Percentiles rank a stretch among this genome's conserved stretches.
Conservation (phyloP, 345 rosid species). For the Camelina neglecta region DNA sequence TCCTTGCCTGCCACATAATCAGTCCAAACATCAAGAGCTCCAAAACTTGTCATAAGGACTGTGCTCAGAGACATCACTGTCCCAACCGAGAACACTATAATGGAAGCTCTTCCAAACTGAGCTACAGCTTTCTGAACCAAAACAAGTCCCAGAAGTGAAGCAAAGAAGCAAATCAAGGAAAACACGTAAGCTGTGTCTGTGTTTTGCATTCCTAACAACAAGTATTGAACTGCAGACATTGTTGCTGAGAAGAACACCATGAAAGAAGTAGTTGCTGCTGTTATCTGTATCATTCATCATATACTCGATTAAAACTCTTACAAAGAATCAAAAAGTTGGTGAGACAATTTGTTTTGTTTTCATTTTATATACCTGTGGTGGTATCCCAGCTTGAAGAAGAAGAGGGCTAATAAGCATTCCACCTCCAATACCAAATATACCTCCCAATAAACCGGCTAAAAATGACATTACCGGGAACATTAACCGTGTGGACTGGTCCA, state of each 20-base stretch:
- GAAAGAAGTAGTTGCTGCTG: constrained; percentile 64
- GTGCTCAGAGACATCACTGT: constrained; percentile 77
- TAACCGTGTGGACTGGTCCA: constrained; percentile 27
- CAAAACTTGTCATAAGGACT: constrained; percentile 69
- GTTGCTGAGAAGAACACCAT: constrained; percentile 52
- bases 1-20: constrained; percentile 65
- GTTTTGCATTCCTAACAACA: constrained; percentile 73
- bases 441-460: constrained; percentile 76
- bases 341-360: neutral
- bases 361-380: constrained; percentile 60
- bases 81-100: constrained; percentile 83
- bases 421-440: constrained; percentile 92
- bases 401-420: constrained; percentile 93
- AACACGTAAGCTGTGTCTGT: constrained; percentile 55
- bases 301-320: neutral
- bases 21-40: constrained; percentile 69
- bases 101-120: constrained; percentile 77
- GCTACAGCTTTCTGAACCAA: constrained; percentile 66
- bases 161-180: constrained; percentile 64
- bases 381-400: constrained; percentile 78
- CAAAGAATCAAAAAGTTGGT: neutral
- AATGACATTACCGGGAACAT: constrained; percentile 74
- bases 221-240: constrained; percentile 56
- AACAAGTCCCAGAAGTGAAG: constrained; percentile 70
- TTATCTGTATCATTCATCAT: constrained; percentile 50